Percentiles rank a stretch among this genome's conserved stretches.
Conservation (phyloP, 2,329 filamentous ascomycete genomes). For the Calonectria fujianensis region DNA sequence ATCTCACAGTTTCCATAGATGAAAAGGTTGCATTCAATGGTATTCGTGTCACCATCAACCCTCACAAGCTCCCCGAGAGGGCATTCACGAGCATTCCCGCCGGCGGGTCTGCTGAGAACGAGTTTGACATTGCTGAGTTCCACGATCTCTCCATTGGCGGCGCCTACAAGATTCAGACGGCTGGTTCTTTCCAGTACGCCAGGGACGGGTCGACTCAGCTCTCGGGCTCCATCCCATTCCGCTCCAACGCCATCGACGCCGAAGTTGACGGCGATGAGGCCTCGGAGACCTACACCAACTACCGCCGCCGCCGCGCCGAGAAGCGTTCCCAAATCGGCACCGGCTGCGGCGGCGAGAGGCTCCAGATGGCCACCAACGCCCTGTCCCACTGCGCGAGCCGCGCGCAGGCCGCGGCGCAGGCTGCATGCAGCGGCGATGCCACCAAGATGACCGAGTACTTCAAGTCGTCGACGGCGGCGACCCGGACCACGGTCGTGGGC, state of each 20-base stretch:
- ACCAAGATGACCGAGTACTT: not conserved
- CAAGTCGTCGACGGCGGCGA: not conserved
- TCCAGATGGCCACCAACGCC: not conserved
- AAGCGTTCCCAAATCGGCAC: not conserved
- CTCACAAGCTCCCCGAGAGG: not conserved
- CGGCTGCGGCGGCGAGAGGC: not conserved
- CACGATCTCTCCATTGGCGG: not conserved
- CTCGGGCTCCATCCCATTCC: not conserved
- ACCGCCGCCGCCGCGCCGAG: not conserved
- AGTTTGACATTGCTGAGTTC: not conserved
- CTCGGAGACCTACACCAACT: not conserved
- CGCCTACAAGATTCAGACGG: not conserved
- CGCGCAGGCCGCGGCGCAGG: not conserved
- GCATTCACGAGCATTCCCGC: not conserved
- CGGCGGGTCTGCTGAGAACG: constrained; percentile 1
- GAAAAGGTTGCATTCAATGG: not conserved
- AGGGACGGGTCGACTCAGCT: not conserved
- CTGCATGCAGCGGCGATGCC: not conserved
- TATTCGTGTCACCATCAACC: not conserved
- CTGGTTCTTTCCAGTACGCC: not conserved
- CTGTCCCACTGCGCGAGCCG: not conserved
- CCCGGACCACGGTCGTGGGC: not conserved
- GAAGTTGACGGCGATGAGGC: not conserved
- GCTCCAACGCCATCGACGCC: not conserved
- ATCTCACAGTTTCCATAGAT: not conserved